Evolutionary conservation across 805 yeast species (phyloP), one percentile per base, ranked within the genome.

Genomic region (Candida verbasci): DNA sequence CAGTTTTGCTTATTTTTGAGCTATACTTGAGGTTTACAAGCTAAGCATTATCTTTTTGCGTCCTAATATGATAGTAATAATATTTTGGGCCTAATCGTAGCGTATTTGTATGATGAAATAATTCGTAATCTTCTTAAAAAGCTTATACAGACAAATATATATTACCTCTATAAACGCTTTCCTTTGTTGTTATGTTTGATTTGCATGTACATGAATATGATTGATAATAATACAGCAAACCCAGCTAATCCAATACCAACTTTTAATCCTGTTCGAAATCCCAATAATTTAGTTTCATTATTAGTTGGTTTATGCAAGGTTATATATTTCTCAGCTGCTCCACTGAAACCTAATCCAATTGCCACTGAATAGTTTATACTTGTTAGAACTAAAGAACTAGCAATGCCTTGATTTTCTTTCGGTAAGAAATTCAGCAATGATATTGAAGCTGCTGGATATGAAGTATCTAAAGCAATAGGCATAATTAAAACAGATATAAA

Each of bases 381-480:
- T 0, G 91, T 82, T 15, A 81, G 70, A 1, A 82, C 81, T 38
- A 84, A 60, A 0, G 88, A 80, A 0, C 86, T 88, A 1, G 88
- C 89, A 65, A 81, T 74, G 6, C 91, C 93, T 56, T 84, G 93
- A 45, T 79, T 77, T 35, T 70, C 63, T 37, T 64, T 58, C 0
- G 89, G 88, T 17, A 83, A 62, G 24, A 63, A 58, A 37, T 76
- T 73, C 17, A 80, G 70, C 28, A 83, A 55, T 9, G 80, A 67
- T 35, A 83, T 65, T 0, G 86, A 75, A 0, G 83, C 79, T 0
- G 89, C 81, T 0, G 94, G 93, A 53, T 82, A 84, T 10, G 85
- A 76, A 63, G 79, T 66, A 52, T 84, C 91, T 87, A 84, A 82
- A 2, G 88, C 93, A 59, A 77, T 79, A 9, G 81, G 74, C 9